These are phyloP conservation scores for Saccharomycopsis sp. DNA, from an alignment of 805 yeast genomes.

Conservation along the genomic window DNA sequence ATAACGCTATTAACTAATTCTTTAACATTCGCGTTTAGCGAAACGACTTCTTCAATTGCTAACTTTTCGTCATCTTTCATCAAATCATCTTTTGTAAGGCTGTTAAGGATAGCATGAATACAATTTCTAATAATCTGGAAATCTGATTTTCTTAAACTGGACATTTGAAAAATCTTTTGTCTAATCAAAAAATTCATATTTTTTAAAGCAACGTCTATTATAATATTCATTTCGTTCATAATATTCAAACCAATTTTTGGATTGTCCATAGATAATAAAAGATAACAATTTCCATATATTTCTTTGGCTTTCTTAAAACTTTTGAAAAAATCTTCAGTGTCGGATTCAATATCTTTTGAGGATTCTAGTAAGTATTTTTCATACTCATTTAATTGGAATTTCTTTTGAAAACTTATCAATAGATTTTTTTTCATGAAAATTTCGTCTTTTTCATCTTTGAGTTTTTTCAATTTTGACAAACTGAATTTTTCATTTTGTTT, in stretches of 20 bases:
- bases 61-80: constrained; percentile 16
- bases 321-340: constrained; percentile 44
- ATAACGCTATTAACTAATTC: constrained; percentile 52
- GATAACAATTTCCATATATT: constrained; percentile 59
- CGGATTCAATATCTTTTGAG: constrained; percentile 20
- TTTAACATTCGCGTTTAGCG: constrained; percentile 36
- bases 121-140: constrained; percentile 6
- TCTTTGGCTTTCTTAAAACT: constrained; percentile 50
- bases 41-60: constrained; percentile 19
- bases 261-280: constrained; percentile 59
- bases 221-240: constrained; percentile 43
- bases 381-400: constrained; percentile 58
- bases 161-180: constrained; percentile 14
- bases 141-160: constrained; percentile 19
- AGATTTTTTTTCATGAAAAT: constrained; percentile 38
- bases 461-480: constrained; percentile 17
- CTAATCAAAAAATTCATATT: constrained; percentile 30
- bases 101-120: constrained; percentile 3
- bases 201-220: constrained; percentile 43
- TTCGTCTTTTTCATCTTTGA: constrained; percentile 19
- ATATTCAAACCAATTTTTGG: constrained; percentile 56
- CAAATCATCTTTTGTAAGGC: constrained; percentile 3
- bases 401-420: constrained; percentile 41
- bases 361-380: constrained; percentile 32
- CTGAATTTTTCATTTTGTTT: constrained; percentile 16